Conservation (phyloP, 768 basidiomycete genomes). For the Suillus cothurnatus region DNA sequence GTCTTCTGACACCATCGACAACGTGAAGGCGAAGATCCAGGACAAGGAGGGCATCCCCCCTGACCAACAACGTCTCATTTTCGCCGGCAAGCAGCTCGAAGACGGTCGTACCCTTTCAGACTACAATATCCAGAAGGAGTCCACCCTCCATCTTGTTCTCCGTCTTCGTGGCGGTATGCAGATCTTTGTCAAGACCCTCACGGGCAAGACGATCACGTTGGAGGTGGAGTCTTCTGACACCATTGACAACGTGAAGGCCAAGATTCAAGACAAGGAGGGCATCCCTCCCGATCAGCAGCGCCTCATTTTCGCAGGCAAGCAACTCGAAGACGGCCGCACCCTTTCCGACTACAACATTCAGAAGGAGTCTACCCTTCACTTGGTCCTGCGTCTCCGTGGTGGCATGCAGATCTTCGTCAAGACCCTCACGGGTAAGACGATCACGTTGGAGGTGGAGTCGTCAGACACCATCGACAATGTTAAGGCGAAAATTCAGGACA, state of each 20-base stretch:
- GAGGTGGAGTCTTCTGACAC: slow-evolving; percentile 95
- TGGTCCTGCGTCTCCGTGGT: slow-evolving; percentile 71
- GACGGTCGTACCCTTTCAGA: slow-evolving; percentile 90
- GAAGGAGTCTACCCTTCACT: slow-evolving; percentile 80
- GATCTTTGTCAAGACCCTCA: slow-evolving; percentile 86
- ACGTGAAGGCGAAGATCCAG: slow-evolving; percentile 91
- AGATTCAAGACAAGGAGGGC: slow-evolving; percentile 86
- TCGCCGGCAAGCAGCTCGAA: slow-evolving; percentile 91
- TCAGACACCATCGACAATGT: slow-evolving; percentile 79
- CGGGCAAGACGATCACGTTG: slow-evolving; percentile 90
- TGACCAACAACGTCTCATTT: slow-evolving; percentile 89
- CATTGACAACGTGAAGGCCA: slow-evolving; percentile 89
- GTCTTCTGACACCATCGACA: slow-evolving; percentile 86
- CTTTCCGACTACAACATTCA: slow-evolving; percentile 91
- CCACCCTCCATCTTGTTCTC: slow-evolving; percentile 72
- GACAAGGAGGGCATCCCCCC: slow-evolving; percentile 91
- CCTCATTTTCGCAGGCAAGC: slow-evolving; percentile 92
- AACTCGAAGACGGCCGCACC: slow-evolving; percentile 92
- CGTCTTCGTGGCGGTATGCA: slow-evolving; percentile 92
- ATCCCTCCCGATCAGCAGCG: slow-evolving; percentile 87
- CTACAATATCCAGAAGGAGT: slow-evolving; percentile 92
- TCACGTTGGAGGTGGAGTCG: slow-evolving; percentile 75
- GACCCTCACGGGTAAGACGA: slow-evolving; percentile 76
- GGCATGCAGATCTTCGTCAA: slow-evolving; percentile 77
- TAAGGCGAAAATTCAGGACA: slow-evolving; percentile 79